phyloP scores from a whole-genome alignment of 1,139 yeast species.

The Wickerhamomyces sp. region DNA sequence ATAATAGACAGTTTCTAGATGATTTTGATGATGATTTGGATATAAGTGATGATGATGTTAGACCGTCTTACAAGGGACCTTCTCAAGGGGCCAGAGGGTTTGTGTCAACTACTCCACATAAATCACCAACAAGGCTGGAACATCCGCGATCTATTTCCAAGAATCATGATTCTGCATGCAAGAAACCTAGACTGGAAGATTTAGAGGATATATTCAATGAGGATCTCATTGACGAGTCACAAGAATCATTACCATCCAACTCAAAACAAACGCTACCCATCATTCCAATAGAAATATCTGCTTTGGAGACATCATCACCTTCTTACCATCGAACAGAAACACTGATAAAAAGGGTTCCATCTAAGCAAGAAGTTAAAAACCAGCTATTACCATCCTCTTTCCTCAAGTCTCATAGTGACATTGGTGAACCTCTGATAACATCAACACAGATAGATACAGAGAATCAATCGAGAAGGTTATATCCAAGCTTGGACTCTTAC shows the following conservation, averaged over 20 bases:
- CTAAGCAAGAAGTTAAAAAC: not conserved
- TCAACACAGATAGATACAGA: conserved; percentile 3
- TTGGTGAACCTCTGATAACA: conserved; percentile 2
- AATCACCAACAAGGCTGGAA: not conserved
- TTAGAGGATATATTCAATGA: conserved; percentile 10
- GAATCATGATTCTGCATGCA: not conserved
- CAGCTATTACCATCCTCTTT: not conserved
- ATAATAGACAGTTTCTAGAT: conserved; percentile 11
- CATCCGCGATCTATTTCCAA: not conserved
- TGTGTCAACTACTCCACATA: not conserved
- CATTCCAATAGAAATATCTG: conserved; percentile 12
- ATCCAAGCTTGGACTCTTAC: conserved; percentile 7
- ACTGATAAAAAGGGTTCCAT: conserved; percentile 8
- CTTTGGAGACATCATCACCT: conserved; percentile 28
- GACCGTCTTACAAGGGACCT: not conserved
- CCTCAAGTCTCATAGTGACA: not conserved
- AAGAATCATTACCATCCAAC: not conserved
- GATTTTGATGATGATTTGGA: conserved; percentile 19
- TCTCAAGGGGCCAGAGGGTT: not conserved
- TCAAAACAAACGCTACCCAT: too few species aligned
- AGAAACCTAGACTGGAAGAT: conserved; percentile 4
- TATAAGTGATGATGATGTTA: conserved; percentile 9
- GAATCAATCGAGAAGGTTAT: not conserved
- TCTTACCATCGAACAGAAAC: conserved; percentile 28
- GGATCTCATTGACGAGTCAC: not conserved